These are phyloP conservation scores for Saturnispora gosingensis DNA, from an alignment of 805 yeast species.

Conservation along the genomic window DNA sequence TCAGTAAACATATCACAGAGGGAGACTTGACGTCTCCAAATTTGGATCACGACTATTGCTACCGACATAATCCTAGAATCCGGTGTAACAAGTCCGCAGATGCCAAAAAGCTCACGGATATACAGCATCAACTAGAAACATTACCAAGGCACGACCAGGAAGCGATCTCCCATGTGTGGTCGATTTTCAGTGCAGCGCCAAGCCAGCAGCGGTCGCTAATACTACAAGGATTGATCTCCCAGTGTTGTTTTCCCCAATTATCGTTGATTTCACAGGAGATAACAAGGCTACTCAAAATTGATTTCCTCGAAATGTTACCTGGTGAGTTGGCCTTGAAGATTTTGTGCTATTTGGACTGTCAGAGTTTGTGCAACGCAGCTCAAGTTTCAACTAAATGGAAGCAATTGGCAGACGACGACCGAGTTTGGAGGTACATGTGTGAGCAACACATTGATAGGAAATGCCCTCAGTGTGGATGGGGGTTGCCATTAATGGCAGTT, in stretches of 20 bases:
- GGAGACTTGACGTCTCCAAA: conserved; percentile 21
- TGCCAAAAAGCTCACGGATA: conserved; percentile 49
- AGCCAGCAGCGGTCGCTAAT: conserved; percentile 62
- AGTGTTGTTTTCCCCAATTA: conserved; percentile 92
- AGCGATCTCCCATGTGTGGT: conserved; percentile 77
- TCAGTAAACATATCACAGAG: conserved; percentile 28
- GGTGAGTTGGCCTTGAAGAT: conserved; percentile 78
- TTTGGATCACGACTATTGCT: conserved; percentile 61
- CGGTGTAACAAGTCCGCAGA: conserved; percentile 64
- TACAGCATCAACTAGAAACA: conserved; percentile 48
- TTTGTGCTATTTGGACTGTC: conserved; percentile 83
- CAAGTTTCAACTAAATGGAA: conserved; percentile 88
- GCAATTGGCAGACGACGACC: conserved; percentile 83
- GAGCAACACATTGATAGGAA: conserved; percentile 96
- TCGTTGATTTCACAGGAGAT: conserved; percentile 80
- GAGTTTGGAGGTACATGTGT: conserved; percentile 98
- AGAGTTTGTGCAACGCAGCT: conserved; percentile 87
- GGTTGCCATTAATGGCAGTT: conserved; percentile 88
- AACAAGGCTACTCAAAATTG: conserved; percentile 71
- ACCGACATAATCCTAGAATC: conserved; percentile 87
- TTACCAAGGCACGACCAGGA: conserved; percentile 65
- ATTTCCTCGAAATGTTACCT: conserved; percentile 79
- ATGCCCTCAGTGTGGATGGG: conserved; percentile 99
- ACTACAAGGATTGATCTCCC: conserved; percentile 72
- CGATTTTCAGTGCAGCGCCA: conserved; percentile 69